Conservation (phyloP, 2,329 filamentous ascomycete genomes). For the Phyllosticta citribraziliensis region DNA sequence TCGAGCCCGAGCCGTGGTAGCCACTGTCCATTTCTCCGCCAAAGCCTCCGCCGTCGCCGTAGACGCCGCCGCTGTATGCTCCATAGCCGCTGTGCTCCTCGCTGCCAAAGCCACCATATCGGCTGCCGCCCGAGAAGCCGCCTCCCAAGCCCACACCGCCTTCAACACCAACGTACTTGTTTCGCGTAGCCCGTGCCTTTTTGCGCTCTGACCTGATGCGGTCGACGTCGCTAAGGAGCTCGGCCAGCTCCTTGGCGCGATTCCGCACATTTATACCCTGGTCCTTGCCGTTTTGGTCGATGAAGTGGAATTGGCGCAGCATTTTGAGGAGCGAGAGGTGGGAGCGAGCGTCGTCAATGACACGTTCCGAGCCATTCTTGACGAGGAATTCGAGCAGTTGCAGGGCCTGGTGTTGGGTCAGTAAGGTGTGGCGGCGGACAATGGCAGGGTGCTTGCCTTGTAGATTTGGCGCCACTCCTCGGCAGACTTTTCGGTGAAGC, state of each 20-base stretch:
- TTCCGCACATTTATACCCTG: constrained; percentile 97
- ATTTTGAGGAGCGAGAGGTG: constrained; percentile 95
- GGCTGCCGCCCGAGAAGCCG: constrained; percentile 44
- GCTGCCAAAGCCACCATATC: constrained; percentile 88
- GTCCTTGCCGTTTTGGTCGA: constrained; percentile 93
- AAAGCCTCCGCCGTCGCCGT: constrained; percentile 92
- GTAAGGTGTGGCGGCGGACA: neutral
- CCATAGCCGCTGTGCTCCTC: constrained; percentile 53
- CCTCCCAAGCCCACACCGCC: constrained; percentile 58
- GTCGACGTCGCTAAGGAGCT: constrained; percentile 88
- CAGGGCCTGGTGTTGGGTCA: constrained; percentile 45
- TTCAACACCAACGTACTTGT: constrained; percentile 93
- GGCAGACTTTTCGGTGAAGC: constrained; percentile 95
- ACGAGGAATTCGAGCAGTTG: constrained; percentile 94
- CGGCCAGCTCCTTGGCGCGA: constrained; percentile 87
- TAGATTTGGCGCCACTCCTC: constrained; percentile 99
- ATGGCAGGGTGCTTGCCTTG: constrained; percentile 50
- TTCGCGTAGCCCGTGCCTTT: constrained; percentile 81
- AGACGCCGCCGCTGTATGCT: constrained; percentile 65
- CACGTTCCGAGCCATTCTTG: constrained; percentile 95
- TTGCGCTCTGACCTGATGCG: constrained; percentile 66
- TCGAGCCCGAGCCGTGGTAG: constrained; percentile 49
- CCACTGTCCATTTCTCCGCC: constrained; percentile 58
- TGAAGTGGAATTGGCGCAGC: constrained; percentile 96
- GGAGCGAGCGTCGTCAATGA: constrained; percentile 92